Base-by-base conservation (phyloP, 1,284 basidiomycete genomes). In the Rhodofomes roseus region DNA sequence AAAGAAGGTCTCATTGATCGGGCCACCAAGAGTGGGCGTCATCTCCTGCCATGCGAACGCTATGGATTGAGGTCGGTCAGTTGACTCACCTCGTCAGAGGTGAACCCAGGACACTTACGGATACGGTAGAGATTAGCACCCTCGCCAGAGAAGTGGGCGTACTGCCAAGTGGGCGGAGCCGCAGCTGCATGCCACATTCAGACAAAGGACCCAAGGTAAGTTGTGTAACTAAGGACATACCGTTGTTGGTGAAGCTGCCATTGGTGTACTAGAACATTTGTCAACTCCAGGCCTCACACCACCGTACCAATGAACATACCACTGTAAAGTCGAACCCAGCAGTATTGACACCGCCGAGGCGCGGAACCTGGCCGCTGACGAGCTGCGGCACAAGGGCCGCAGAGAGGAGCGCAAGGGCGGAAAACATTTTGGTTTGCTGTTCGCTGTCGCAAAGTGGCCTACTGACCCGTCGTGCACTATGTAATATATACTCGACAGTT, bases 21-120 rank as follows among this genome's bases (percentile, higher is more conserved):
- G 70, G 9, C 79, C 79, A 48, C 79, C 80, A 22, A 83, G 62
- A 23, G 72, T 74, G n/a, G 79, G 79, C 6, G 79, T 81, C 74
- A 83, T 79, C 60, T 81, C 72, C 66, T 83, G 81, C 83, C 83
- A 81, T 4, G 77, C 79, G 37, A 53, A 61, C 20, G 66, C 71
- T 18, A 14, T n/a, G 25, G 12, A 27, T 66, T 16, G 68, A 40
- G 43, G 37, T 36, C 14, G 34, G 29, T 18, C 18, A 27, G 22
- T 23, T 12, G 40, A 29, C 25, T 27, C 6, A 9, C 16, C 7
- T 11, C 7, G 27, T 41, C 4, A 25, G 22, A 52, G 23, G 50
- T 31, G 22, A 14, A 34, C 4, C 11, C 46, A 44, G 25, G 36
- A 9, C 52, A 53, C 50, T 52, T 27, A 74, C 72, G 79, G 64